A percentile compares a stretch with the other conserved stretches of the same genome.
Conservation (phyloP, 257 asterid species). For the Penstemon davidsonii region DNA sequence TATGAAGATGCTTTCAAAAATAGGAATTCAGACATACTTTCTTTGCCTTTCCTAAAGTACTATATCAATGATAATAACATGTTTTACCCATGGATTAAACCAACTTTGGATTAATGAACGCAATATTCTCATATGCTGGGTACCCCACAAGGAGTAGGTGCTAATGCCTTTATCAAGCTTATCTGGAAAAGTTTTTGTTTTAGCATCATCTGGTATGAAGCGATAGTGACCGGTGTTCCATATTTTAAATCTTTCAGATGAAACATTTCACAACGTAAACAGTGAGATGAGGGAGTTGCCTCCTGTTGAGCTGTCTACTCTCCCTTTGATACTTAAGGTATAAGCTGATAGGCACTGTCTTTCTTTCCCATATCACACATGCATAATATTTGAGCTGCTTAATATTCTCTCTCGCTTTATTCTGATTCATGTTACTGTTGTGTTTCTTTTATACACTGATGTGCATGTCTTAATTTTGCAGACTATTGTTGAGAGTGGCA, state of each 20-base stretch:
- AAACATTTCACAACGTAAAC: conserved; percentile 63
- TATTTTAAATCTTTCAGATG: conserved; percentile 50
- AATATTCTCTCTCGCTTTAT: conserved; percentile 3
- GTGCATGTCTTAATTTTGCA: conserved; percentile 36
- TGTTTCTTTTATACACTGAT: conserved; percentile 16
- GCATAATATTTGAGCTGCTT: conserved; percentile 10
- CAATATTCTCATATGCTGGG: conserved; percentile 4
- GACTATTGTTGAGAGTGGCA: conserved; percentile 81
- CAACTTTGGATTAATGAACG: conserved; percentile 20
- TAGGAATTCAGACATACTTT: too few relatives aligned
- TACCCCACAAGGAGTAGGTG: neutral
- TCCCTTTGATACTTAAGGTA: conserved; percentile 91
- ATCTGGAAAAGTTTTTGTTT: neutral
- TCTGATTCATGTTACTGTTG: conserved; percentile 15
- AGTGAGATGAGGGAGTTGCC: conserved; percentile 92
- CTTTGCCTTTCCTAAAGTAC: too few relatives aligned
- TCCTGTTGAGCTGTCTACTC: conserved; percentile 81
- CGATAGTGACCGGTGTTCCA: conserved; percentile 23
- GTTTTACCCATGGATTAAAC: conserved; percentile 17
- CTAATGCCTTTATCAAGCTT: neutral
- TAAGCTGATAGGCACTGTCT: conserved; percentile 26
- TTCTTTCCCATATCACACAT: conserved; percentile 12
- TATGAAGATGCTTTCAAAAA: too few relatives aligned
- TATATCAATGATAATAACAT: neutral
- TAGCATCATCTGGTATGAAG: conserved; percentile 8